A percentile compares a stretch with the other conserved stretches of the same genome.
phyloP scores from a whole-genome alignment of 176 grass and related monocot species.

The Carex littledalei region DNA sequence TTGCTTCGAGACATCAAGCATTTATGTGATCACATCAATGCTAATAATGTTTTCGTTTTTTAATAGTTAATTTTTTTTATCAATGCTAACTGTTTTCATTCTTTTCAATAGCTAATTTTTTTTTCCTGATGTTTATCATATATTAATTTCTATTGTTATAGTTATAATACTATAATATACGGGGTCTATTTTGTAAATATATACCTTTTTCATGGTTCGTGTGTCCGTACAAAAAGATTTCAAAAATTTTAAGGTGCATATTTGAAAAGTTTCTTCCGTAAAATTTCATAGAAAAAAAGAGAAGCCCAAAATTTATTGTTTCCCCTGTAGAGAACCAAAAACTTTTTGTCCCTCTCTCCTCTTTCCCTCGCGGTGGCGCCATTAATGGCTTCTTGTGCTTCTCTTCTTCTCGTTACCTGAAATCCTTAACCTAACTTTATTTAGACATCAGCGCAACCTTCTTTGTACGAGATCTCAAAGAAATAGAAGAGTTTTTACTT shows the following conservation, averaged over 20 bases:
- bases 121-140: not conserved
- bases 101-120: no score
- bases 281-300: not conserved
- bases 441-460: not conserved
- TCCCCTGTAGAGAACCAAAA: slow-evolving; percentile 1
- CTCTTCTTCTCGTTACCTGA: not conserved
- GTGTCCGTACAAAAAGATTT: not conserved
- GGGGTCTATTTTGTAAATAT: not conserved
- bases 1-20: no score
- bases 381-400: slow-evolving; percentile 18
- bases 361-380: slow-evolving; percentile 8
- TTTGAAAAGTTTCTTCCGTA: not conserved
- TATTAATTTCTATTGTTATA: not conserved
- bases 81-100: no score
- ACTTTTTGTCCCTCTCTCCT: not conserved
- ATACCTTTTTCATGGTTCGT: not conserved
- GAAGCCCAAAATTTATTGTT: slow-evolving; percentile 18
- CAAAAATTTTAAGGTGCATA: not conserved
- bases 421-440: not conserved
- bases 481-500: not conserved
- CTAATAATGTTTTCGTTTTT: no score
- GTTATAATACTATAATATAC: not conserved
- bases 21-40: no score
- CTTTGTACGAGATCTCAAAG: slow-evolving; percentile 13
- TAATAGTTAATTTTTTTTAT: no score